Percentiles rank a stretch among this genome's conserved stretches.
Conservation (phyloP, 495 filamentous ascomycete species). For the Elasticomyces elasticus region DNA sequence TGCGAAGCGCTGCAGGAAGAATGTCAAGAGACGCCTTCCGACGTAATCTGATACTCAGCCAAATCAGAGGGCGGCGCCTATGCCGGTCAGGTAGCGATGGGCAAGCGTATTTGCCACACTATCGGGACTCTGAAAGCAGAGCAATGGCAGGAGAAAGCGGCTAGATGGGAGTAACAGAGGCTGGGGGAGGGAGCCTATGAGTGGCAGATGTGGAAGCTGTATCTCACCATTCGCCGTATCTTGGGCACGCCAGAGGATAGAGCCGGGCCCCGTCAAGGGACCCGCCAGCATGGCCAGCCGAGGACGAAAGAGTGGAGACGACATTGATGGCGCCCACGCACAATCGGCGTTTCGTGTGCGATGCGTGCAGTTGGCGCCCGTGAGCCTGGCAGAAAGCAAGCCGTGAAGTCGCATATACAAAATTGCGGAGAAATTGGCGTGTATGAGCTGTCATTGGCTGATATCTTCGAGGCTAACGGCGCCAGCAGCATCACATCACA, state of each 20-base stretch:
- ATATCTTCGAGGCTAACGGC: too few relatives aligned
- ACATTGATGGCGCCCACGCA: neutral
- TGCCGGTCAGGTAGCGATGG: neutral
- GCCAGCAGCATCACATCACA: conserved; percentile 6
- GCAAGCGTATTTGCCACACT: conserved; percentile 13
- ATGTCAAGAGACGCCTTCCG: conserved; percentile 1
- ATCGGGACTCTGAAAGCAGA: conserved; percentile 4
- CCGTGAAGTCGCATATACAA: neutral
- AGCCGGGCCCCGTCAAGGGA: conserved; percentile 3
- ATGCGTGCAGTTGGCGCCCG: conserved; percentile 6
- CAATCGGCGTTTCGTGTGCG: conserved; percentile 6
- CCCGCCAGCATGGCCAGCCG: neutral
- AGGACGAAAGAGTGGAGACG: neutral
- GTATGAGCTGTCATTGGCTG: neutral
- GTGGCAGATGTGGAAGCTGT: conserved; percentile 2
- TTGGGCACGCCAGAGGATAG: conserved; percentile 11
- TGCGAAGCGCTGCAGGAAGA: conserved; percentile 3
- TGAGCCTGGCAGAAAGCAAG: neutral
- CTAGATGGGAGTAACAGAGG: conserved; percentile 9
- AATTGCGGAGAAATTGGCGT: neutral
- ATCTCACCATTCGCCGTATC: conserved; percentile 14
- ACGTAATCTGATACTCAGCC: conserved; percentile 15
- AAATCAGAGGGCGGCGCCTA: conserved; percentile 14
- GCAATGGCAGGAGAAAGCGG: conserved; percentile 9
- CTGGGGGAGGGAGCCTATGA: conserved; percentile 13